These are phyloP conservation scores for Vitis amurensis DNA, from an alignment of 164 flowering plant species.

Conservation along the genomic window DNA sequence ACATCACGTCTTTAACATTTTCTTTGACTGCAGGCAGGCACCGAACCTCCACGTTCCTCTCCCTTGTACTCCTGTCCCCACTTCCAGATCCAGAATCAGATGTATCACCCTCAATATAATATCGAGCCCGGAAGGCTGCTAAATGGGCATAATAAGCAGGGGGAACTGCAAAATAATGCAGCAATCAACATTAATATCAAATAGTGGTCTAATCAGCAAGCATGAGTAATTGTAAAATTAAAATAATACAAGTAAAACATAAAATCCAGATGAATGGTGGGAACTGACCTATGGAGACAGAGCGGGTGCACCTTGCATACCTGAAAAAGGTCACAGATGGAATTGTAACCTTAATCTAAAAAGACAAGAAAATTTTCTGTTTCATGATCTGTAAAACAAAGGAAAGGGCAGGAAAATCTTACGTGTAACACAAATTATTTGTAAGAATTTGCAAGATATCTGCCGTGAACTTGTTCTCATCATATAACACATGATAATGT, in stretches of 20 bases:
- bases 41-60: slow-evolving; percentile 6
- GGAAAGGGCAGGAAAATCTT: slow-evolving; percentile 2
- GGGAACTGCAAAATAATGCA: slow-evolving; percentile 56
- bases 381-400: not conserved
- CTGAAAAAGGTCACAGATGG: slow-evolving; percentile 29
- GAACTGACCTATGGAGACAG: slow-evolving; percentile 77
- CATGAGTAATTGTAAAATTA: not conserved
- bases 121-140: slow-evolving; percentile 73
- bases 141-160: slow-evolving; percentile 88
- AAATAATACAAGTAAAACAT: not conserved
- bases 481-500: slow-evolving; percentile 77
- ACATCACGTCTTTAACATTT: slow-evolving; percentile 71
- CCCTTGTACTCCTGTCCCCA: slow-evolving; percentile 21
- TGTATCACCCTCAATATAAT: slow-evolving; percentile 51
- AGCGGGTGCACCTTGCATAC: slow-evolving; percentile 84
- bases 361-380: not conserved
- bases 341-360: too few species aligned
- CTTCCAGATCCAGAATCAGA: slow-evolving; percentile 43
- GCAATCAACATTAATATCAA: not conserved
- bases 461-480: slow-evolving; percentile 70
- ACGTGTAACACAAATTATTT: slow-evolving; percentile 80
- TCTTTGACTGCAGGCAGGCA: slow-evolving; percentile 55
- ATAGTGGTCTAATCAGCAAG: not conserved
- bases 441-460: slow-evolving; percentile 64
- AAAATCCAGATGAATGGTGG: not conserved